These are phyloP conservation scores for Globisporangium spinosum DNA, from an alignment of 352 stramenopile genomes.

Conservation along the genomic window DNA sequence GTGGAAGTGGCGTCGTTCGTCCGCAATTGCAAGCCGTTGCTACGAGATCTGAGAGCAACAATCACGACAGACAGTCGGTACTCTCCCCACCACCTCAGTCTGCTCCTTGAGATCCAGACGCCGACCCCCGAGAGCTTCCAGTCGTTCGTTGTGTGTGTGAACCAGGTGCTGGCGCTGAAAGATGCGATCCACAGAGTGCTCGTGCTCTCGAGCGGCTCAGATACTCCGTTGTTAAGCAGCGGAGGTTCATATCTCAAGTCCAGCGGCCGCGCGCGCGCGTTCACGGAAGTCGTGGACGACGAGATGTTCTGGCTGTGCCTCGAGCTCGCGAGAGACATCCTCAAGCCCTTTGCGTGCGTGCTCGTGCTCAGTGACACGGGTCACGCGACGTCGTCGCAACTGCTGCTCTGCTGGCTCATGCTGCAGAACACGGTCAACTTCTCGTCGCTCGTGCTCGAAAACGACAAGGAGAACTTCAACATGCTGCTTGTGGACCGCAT, in stretches of 20 bases:
- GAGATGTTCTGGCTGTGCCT: conserved; percentile 30
- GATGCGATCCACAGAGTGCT: conserved; percentile 7
- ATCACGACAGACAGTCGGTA: background rate
- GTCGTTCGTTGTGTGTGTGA: conserved; percentile 23
- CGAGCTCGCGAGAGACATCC: conserved; percentile 12
- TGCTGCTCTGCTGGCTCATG: conserved; percentile 32
- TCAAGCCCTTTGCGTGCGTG: conserved; percentile 27
- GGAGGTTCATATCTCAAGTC: background rate
- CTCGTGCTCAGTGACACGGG: conserved; percentile 27
- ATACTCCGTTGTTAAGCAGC: background rate
- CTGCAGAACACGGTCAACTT: conserved; percentile 16
- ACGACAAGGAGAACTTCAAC: conserved; percentile 24
- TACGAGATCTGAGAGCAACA: background rate
- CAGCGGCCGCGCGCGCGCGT: background rate
- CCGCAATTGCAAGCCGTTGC: conserved; percentile 4
- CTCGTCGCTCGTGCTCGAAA: conserved; percentile 13
- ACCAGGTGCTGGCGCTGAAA: conserved; percentile 19
- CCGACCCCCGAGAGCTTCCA: conserved; percentile 16
- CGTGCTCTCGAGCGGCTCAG: background rate
- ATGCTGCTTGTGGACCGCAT: conserved; percentile 22
- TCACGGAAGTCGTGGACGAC: conserved; percentile 7
- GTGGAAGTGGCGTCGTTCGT: conserved; percentile 21
- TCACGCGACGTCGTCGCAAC: conserved; percentile 24
- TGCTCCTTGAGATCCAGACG: background rate
- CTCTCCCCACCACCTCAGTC: background rate